Evolutionary conservation across 2,329 filamentous ascomycete species (phyloP), one percentile per base, ranked within the genome.

Genomic region (Rhynchosporium secalis): DNA sequence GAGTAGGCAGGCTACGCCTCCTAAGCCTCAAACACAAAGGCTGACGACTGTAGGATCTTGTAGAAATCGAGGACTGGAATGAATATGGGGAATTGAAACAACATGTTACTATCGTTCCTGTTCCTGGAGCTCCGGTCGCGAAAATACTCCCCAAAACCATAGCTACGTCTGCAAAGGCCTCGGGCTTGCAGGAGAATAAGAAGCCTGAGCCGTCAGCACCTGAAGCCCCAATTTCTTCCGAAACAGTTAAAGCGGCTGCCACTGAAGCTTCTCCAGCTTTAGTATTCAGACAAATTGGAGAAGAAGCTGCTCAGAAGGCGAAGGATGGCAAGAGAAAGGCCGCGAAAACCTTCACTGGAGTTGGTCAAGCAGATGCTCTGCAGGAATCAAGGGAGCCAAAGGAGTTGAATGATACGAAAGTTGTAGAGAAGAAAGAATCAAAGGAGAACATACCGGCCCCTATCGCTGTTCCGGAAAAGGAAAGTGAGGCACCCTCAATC

Each of bases 51-150:
- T 68, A 97, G 93, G 95, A 97, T 75, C 83, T 97, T 56, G 89
- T 94, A 67, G 89, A 98, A 76, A 86, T 98, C 66, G 95, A 99
- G 78, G 95, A 99, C 75, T 98, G 94, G 95, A 99, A 99, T 79
- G 95, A 99, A 76, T 97, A 96, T 77, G 92, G 92, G 77, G 94
- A 98, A 78, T 84, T 99, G 65, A 92, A 92, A 76, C 86, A 94
- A 77, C 89, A 94, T 71, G 86, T 98, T 70, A 86, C 82, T 64
- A 84, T 89, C 69, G 85, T 83, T 29, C 59, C 62, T 49, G 66
- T 49, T 47, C 63, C 51, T 20, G 58, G 49, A 40, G 46, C 60
- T 38, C 55, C 55, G 48, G 58, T 58, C 49, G 36, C 48, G 2
- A 58, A 49, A 33, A 20, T 54, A n/a, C 51, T 54, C 13, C 51